A percentile compares a stretch with the other conserved stretches of the same genome.
Conservation (phyloP, 2,329 filamentous ascomycete genomes). For the Chaetoscypha palmicola region DNA sequence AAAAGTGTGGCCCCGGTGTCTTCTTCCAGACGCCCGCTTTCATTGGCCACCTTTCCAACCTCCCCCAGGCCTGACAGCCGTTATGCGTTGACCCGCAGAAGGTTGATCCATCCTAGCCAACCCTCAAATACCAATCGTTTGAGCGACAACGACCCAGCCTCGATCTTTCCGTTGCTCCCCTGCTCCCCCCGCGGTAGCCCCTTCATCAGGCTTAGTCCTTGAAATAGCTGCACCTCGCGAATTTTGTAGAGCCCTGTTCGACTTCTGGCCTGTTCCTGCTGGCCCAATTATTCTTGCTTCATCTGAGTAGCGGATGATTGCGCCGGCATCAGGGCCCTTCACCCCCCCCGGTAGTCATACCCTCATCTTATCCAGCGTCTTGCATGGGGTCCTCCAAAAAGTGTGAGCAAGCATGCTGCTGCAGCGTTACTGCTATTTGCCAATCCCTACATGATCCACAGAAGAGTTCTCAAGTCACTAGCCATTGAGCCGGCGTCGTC, state of each 20-base stretch:
- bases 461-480: slow-evolving; percentile 19
- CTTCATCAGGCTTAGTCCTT: slow-evolving; percentile 24
- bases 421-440: slow-evolving; percentile 25
- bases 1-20: not conserved
- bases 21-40: slow-evolving; percentile 3
- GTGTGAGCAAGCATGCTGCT: slow-evolving; percentile 21
- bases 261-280: slow-evolving; percentile 15
- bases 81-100: slow-evolving; percentile 26
- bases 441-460: slow-evolving; percentile 21
- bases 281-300: slow-evolving; percentile 23
- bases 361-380: slow-evolving; percentile 26
- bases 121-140: slow-evolving; percentile 23
- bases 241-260: slow-evolving; percentile 17
- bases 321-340: slow-evolving; percentile 23
- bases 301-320: slow-evolving; percentile 30
- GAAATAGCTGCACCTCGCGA: slow-evolving; percentile 27
- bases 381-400: slow-evolving; percentile 26
- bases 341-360: slow-evolving; percentile 23
- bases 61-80: slow-evolving; percentile 24
- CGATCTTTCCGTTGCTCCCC: slow-evolving; percentile 27
- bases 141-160: slow-evolving; percentile 19
- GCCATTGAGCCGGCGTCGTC: slow-evolving; percentile 24
- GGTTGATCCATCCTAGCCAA: slow-evolving; percentile 16
- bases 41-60: slow-evolving; percentile 14
- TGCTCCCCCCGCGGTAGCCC: slow-evolving; percentile 17